Percentiles rank a stretch among this genome's conserved stretches.
These are phyloP conservation scores for Cyclocybe cylindracea DNA, from an alignment of 768 basidiomycete genomes.

Conservation along the genomic window DNA sequence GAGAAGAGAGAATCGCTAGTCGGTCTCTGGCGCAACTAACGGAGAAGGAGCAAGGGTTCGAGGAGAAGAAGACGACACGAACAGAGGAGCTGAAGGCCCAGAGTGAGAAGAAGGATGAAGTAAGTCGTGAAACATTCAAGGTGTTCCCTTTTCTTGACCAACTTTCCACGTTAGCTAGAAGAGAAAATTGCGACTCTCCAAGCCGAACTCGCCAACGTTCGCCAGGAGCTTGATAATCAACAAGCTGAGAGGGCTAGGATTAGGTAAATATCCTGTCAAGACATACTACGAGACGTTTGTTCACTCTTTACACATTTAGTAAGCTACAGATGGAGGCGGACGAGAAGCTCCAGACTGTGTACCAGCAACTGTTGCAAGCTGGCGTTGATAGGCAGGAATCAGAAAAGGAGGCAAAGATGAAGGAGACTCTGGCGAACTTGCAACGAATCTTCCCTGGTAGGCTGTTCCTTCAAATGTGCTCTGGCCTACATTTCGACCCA, in stretches of 20 bases:
- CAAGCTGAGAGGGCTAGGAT: constrained; percentile 83
- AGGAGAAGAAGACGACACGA: constrained; percentile 57
- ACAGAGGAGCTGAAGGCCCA: constrained; percentile 52
- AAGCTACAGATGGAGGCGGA: constrained; percentile 90
- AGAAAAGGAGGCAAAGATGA: constrained; percentile 80
- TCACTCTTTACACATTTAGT: constrained; percentile 37
- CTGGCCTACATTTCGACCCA: neutral
- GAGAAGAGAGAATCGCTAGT: constrained; percentile 77
- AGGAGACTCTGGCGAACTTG: constrained; percentile 81
- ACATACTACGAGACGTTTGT: neutral
- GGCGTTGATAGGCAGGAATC: constrained; percentile 87
- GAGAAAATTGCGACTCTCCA: constrained; percentile 56
- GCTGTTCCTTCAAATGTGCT: constrained; percentile 3
- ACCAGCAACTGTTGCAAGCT: constrained; percentile 85
- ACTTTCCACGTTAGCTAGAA: constrained; percentile 50
- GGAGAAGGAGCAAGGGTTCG: constrained; percentile 68
- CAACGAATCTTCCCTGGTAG: constrained; percentile 89
- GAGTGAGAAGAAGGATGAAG: constrained; percentile 59
- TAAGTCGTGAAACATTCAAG: constrained; percentile 24
- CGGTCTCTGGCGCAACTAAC: constrained; percentile 66
- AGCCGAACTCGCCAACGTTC: constrained; percentile 60
- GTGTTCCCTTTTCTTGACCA: neutral
- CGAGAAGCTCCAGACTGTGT: constrained; percentile 83
- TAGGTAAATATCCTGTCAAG: constrained; percentile 48
- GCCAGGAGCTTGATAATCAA: constrained; percentile 82